These are phyloP conservation scores for Cystobasidium ongulense DNA, from an alignment of 768 basidiomycete species.

Conservation along the genomic window DNA sequence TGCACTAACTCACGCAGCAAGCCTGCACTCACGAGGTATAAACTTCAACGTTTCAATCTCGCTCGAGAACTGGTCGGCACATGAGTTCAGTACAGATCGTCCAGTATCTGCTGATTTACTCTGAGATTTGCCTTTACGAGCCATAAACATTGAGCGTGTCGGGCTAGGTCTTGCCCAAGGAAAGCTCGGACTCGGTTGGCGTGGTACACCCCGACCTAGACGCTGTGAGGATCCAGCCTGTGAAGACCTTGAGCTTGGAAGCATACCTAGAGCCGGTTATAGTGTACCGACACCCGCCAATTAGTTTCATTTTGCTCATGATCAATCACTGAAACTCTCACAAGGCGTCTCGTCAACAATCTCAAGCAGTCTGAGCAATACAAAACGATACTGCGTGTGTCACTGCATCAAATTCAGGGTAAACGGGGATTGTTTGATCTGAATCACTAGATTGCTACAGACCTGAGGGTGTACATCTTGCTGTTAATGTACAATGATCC, in stretches of 20 bases:
- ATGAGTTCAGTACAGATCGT: neutral
- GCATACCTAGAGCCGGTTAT: no score
- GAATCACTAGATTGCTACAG: no score
- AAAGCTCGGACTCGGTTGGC: neutral
- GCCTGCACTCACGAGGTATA: slow-evolving; percentile 6
- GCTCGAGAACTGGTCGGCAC: neutral
- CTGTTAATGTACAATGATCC: no score
- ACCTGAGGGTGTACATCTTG: no score
- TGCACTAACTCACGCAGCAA: neutral
- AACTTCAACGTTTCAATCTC: neutral
- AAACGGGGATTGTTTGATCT: no score
- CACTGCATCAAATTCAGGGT: no score
- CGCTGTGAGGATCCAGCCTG: neutral
- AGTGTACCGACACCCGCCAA: no score
- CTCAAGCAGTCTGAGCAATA: no score
- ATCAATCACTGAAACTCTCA: no score
- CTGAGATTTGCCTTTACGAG: neutral
- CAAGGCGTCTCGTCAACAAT: no score
- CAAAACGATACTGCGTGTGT: no score
- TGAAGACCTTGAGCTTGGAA: neutral
- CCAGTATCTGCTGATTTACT: neutral
- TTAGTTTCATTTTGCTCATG: no score
- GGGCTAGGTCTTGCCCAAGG: neutral
- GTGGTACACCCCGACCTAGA: neutral
- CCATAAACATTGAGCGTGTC: neutral